These are phyloP conservation scores for Ottelia alismoides DNA, from an alignment of 106 monocot genomes.

Conservation along the genomic window DNA sequence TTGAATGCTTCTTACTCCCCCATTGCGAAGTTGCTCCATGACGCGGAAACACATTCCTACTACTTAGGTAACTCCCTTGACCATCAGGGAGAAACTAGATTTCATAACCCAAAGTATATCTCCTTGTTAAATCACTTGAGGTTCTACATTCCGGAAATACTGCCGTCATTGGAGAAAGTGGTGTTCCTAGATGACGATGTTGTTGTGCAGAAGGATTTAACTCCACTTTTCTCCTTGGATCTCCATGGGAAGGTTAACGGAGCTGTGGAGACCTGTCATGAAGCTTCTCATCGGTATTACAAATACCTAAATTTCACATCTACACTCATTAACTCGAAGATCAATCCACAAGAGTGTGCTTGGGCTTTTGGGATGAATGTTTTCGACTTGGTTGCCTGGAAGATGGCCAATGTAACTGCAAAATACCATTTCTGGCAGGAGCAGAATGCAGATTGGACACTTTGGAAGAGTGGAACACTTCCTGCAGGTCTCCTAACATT, in stretches of 20 bases:
- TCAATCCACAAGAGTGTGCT: slow-evolving; percentile 59
- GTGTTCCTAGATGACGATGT: slow-evolving; percentile 65
- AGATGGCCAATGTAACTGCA: slow-evolving; percentile 33
- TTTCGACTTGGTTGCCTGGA: slow-evolving; percentile 60
- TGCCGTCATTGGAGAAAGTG: slow-evolving; percentile 47
- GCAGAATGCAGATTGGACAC: slow-evolving; percentile 20
- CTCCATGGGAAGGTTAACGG: slow-evolving; percentile 59
- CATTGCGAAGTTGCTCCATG: slow-evolving; percentile 14
- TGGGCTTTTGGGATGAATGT: slow-evolving; percentile 72
- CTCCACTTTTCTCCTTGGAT: slow-evolving; percentile 42
- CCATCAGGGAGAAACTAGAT: slow-evolving; percentile 7
- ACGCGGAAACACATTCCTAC: not conserved
- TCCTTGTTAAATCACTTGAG: slow-evolving; percentile 30
- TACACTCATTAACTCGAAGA: slow-evolving; percentile 33
- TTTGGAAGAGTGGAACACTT: slow-evolving; percentile 38
- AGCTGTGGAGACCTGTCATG: slow-evolving; percentile 71
- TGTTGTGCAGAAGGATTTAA: slow-evolving; percentile 60
- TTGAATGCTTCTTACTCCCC: slow-evolving; percentile 47
- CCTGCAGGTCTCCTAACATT: slow-evolving; percentile 44
- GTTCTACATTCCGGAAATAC: slow-evolving; percentile 51
- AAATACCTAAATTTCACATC: slow-evolving; percentile 54
- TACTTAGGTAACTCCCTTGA: not conserved
- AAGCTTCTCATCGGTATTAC: slow-evolving; percentile 43
- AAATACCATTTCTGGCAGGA: slow-evolving; percentile 47
- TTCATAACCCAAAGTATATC: slow-evolving; percentile 8